Percentiles rank a stretch among this genome's conserved stretches.
Evolutionary conservation across 1,284 basidiomycete genomes (phyloP).

Genomic region (Porphyrellus sp.): DNA sequence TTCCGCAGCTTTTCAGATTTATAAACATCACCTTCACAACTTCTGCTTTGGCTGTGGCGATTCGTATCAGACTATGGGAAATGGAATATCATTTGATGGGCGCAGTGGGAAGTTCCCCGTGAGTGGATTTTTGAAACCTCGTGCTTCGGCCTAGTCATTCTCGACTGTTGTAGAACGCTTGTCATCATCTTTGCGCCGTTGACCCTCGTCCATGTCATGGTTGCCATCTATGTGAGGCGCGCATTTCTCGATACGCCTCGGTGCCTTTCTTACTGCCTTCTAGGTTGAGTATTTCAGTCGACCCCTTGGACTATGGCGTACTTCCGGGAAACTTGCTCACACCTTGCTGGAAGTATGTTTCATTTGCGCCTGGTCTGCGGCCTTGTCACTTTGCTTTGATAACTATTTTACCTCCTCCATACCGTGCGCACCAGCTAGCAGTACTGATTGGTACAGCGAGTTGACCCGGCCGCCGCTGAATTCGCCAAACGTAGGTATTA

Average conservation of each 20-base stretch:
- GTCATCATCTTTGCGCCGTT: conserved; percentile 85
- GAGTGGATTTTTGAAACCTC: conserved; percentile 33
- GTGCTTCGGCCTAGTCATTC: conserved; percentile 9
- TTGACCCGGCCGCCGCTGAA: conserved; percentile 48
- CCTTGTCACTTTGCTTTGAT: conserved; percentile 83
- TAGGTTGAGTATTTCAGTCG: conserved; percentile 90
- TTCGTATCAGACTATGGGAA: conserved; percentile 69
- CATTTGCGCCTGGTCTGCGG: conserved; percentile 91
- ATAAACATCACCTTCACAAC: conserved; percentile 83
- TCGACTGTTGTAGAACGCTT: conserved; percentile 54
- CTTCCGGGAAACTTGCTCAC: conserved; percentile 76
- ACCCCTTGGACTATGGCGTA: conserved; percentile 86
- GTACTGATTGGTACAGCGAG: conserved; percentile 68
- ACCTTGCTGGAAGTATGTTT: conserved; percentile 83
- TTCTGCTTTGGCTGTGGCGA: conserved; percentile 76
- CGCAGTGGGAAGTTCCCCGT: conserved; percentile 80
- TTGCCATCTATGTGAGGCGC: conserved; percentile 71
- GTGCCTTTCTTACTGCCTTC: conserved; percentile 15
- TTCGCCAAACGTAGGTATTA: conserved; percentile 38
- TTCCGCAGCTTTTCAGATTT: conserved; percentile 72
- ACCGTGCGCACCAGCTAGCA: conserved; percentile 61
- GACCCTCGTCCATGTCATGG: conserved; percentile 83
- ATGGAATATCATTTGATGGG: conserved; percentile 51
- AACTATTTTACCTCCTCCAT: conserved; percentile 88
- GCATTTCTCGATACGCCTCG: neutral